Percentiles rank a stretch among this genome's conserved stretches.
phyloP scores from a whole-genome alignment of 2,329 filamentous ascomycete species.

The Aureobasidium mangrovei region DNA sequence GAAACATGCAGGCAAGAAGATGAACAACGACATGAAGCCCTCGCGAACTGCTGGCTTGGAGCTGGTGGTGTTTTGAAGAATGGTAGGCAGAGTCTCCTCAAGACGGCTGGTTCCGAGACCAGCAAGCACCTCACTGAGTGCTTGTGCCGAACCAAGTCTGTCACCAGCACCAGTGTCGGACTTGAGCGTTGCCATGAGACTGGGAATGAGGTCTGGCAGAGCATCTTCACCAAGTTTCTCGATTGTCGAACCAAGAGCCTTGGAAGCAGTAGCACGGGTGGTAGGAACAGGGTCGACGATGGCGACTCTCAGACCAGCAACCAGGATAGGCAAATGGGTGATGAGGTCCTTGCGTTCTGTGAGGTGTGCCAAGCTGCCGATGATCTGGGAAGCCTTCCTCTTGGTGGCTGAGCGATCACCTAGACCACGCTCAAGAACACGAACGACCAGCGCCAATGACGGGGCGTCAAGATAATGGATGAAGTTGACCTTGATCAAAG shows the following conservation, averaged over 20 bases:
- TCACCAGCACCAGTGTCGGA: conserved; percentile 95
- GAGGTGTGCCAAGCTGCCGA: conserved; percentile 92
- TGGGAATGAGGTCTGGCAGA: conserved; percentile 91
- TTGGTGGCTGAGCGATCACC: conserved; percentile 90
- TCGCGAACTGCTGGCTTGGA: conserved; percentile 84
- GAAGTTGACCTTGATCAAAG: conserved; percentile 96
- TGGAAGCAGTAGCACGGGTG: conserved; percentile 90
- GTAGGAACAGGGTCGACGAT: conserved; percentile 94
- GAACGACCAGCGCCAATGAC: conserved; percentile 86
- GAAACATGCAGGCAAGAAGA: conserved; percentile 97
- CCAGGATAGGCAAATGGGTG: conserved; percentile 81
- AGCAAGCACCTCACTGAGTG: conserved; percentile 89
- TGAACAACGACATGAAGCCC: conserved; percentile 99
- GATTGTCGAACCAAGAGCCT: conserved; percentile 89
- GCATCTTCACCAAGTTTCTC: conserved; percentile 97
- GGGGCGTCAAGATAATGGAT: conserved; percentile 97
- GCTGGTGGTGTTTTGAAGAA: conserved; percentile 90
- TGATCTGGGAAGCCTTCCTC: conserved; percentile 92
- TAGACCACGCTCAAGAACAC: conserved; percentile 87
- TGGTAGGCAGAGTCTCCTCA: conserved; percentile 92
- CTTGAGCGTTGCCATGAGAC: conserved; percentile 94
- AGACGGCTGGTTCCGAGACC: conserved; percentile 85
- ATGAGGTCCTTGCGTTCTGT: conserved; percentile 93
- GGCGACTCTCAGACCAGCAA: conserved; percentile 79
- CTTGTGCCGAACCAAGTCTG: conserved; percentile 89